phyloP scores from a whole-genome alignment of 2,329 filamentous ascomycete species.

The Trichoderma simmonsii region DNA sequence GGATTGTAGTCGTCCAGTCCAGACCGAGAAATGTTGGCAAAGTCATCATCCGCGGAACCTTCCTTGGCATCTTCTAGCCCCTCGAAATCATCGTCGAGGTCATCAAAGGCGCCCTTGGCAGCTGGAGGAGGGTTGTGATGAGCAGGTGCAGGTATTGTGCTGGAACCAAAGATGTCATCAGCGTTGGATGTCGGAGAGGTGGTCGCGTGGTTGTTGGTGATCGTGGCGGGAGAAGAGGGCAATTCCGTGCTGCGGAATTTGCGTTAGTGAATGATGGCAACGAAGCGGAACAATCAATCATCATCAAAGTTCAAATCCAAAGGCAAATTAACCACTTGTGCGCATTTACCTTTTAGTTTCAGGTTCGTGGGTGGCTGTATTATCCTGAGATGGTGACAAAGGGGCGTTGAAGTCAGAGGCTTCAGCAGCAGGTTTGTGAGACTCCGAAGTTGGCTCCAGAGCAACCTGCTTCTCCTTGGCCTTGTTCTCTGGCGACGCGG shows the following conservation, averaged over 20 bases:
- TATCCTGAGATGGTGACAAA: constrained; percentile 27
- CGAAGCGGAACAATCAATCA: background rate
- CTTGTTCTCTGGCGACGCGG: constrained; percentile 50
- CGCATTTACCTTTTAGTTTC: constrained; percentile 28
- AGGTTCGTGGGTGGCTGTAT: constrained; percentile 20
- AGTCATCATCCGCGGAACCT: constrained; percentile 74
- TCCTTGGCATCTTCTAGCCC: constrained; percentile 83
- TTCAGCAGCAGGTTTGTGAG: background rate
- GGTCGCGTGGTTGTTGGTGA: constrained; percentile 25
- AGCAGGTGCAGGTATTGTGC: constrained; percentile 28
- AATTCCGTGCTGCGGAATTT: constrained; percentile 27
- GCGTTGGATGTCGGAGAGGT: constrained; percentile 33
- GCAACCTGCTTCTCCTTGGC: constrained; percentile 12
- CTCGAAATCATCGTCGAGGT: constrained; percentile 77
- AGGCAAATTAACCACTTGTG: background rate
- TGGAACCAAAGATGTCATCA: constrained; percentile 44
- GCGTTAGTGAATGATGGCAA: background rate
- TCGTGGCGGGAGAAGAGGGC: constrained; percentile 32
- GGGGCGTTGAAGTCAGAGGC: constrained; percentile 15
- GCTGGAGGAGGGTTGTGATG: constrained; percentile 30
- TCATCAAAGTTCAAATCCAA: background rate
- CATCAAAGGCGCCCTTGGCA: constrained; percentile 61
- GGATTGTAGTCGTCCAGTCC: constrained; percentile 76
- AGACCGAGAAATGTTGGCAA: constrained; percentile 69
- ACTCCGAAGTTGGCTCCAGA: constrained; percentile 2